Conservation (phyloP, 306 rosid genomes). For the Castanea crenata region DNA sequence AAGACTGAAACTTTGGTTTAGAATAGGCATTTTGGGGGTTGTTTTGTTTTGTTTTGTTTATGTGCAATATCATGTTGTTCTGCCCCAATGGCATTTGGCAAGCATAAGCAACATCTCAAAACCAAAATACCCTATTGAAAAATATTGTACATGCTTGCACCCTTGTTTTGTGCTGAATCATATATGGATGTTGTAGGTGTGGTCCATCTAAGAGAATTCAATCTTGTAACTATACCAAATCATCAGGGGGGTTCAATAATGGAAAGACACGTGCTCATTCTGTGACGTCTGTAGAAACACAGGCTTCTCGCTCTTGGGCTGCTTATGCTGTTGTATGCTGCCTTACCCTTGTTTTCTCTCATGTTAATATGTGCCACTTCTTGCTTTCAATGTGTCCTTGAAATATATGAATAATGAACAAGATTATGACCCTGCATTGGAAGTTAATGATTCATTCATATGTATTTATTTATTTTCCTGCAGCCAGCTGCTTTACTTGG, state of each 20-base stretch:
- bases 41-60: neutral
- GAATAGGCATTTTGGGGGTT: neutral
- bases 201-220: conserved; percentile 45
- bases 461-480: conserved; percentile 14
- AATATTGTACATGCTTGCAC: no score
- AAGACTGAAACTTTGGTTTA: neutral
- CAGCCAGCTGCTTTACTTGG: conserved; percentile 72
- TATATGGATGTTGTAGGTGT: conserved; percentile 42
- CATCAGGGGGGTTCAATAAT: conserved; percentile 41
- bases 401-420: neutral
- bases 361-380: neutral
- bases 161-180: neutral
- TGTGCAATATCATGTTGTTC: neutral
- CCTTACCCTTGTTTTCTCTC: neutral
- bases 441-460: neutral
- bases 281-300: conserved; percentile 29
- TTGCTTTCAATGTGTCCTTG: neutral
- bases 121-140: no score
- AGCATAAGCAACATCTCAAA: no score
- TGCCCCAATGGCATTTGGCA: no score
- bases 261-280: conserved; percentile 31
- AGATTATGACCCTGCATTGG: neutral
- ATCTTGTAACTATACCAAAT: conserved; percentile 40
- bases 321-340: conserved; percentile 57
- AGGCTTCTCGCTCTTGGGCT: conserved; percentile 49